A percentile compares a stretch with the other conserved stretches of the same genome.
These are phyloP conservation scores for Zasmidium angulare DNA, from an alignment of 2,329 filamentous ascomycete species.

Conservation along the genomic window DNA sequence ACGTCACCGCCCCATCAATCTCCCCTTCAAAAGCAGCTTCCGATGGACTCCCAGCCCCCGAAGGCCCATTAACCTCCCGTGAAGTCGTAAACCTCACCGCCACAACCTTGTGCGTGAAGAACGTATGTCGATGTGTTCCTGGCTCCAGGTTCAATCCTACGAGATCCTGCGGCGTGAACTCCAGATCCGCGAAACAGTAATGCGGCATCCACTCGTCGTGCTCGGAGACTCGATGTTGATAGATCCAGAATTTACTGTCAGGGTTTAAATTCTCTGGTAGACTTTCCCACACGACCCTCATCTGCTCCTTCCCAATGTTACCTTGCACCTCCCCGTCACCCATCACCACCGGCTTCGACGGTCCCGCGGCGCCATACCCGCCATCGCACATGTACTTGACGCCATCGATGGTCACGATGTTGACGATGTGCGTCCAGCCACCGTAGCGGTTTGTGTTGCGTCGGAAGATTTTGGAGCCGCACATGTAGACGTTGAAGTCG, in stretches of 20 bases:
- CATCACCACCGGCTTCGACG: slow-evolving; percentile 41
- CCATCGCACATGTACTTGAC: slow-evolving; percentile 39
- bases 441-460: slow-evolving; percentile 11
- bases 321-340: slow-evolving; percentile 14
- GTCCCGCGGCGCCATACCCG: slow-evolving; percentile 41
- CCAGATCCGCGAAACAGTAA: slow-evolving; percentile 66
- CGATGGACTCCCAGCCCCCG: slow-evolving; percentile 16
- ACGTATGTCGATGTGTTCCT: slow-evolving; percentile 49
- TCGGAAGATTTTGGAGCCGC: slow-evolving; percentile 40
- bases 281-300: slow-evolving; percentile 18
- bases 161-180: slow-evolving; percentile 63
- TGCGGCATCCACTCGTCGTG: slow-evolving; percentile 56
- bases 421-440: slow-evolving; percentile 45
- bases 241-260: slow-evolving; percentile 44
- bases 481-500: slow-evolving; percentile 47
- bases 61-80: slow-evolving; percentile 15
- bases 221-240: slow-evolving; percentile 33
- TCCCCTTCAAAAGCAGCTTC: slow-evolving; percentile 20
- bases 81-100: slow-evolving; percentile 39
- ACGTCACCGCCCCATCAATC: slow-evolving; percentile 26
- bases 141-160: slow-evolving; percentile 59
- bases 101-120: slow-evolving; percentile 58
- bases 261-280: slow-evolving; percentile 21
- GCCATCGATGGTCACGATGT: slow-evolving; percentile 37
- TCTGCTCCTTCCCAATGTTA: slow-evolving; percentile 23